Evolutionary conservation across 2,329 filamentous ascomycete species (phyloP).

Genomic region (Pyrenophora seminiperda): DNA sequence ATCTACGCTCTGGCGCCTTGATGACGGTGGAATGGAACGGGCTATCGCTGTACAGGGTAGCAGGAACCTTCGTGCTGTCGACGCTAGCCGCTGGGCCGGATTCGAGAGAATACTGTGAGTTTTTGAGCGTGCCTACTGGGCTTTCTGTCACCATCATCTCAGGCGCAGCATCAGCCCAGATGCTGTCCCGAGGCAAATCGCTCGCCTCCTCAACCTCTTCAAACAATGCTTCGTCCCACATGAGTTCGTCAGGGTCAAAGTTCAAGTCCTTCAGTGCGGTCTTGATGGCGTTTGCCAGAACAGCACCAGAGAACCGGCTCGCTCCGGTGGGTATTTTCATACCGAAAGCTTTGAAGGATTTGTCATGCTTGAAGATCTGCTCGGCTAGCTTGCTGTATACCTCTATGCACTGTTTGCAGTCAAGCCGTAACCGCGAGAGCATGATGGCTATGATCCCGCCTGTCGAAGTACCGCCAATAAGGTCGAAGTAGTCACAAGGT

Average conservation of each 20-base stretch:
- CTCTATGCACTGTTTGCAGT: slow-evolving; percentile 45
- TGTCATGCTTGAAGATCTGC: slow-evolving; percentile 48
- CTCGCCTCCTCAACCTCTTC: slow-evolving; percentile 40
- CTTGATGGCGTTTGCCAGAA: slow-evolving; percentile 47
- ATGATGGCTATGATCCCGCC: slow-evolving; percentile 50
- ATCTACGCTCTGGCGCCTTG: slow-evolving; percentile 17
- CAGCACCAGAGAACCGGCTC: slow-evolving; percentile 45
- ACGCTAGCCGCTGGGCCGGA: slow-evolving; percentile 12
- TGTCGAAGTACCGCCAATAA: slow-evolving; percentile 49
- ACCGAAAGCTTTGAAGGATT: slow-evolving; percentile 42
- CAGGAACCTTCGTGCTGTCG: slow-evolving; percentile 1
- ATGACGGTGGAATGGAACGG: slow-evolving; percentile 18
- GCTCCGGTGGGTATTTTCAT: slow-evolving; percentile 45
- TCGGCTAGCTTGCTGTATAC: slow-evolving; percentile 47
- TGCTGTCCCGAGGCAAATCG: slow-evolving; percentile 38
- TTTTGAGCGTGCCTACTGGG: slow-evolving; percentile 32
- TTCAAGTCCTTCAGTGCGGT: slow-evolving; percentile 38
- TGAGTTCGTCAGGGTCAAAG: slow-evolving; percentile 44
- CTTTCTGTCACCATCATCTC: slow-evolving; percentile 33
- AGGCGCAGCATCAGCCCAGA: slow-evolving; percentile 41
- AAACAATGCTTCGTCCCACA: slow-evolving; percentile 50
- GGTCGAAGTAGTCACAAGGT: slow-evolving; percentile 50
- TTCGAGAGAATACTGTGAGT: slow-evolving; percentile 14
- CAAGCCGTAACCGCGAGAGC: slow-evolving; percentile 46
- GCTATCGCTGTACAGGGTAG: slow-evolving; percentile 18